Evolutionary conservation across 805 yeast species (phyloP), one percentile per base, ranked within the genome.

Genomic region (Wickerhamiella allomyrinae): DNA sequence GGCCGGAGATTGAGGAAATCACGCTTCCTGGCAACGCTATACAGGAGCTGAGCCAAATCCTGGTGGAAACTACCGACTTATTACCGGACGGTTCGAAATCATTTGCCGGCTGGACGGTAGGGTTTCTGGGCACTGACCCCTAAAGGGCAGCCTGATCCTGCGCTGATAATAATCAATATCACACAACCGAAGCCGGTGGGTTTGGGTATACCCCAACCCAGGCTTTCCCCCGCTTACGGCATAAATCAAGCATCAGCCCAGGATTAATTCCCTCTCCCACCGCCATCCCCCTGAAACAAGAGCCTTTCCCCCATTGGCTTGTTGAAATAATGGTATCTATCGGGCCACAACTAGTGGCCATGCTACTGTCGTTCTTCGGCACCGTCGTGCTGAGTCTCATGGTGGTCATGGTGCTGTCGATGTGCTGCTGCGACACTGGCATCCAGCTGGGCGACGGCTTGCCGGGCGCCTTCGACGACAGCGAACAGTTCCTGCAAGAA

Each of bases 401-500:
- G 13, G 34, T 41, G 22, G 44, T 43, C n/a, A 39, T 34, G 21
- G 29, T 40, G 3, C 48, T 43, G 33, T 13, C 44, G 17, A 27
- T 40, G 3, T 48, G 49, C 48, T 42, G 42, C 27, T 44, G 47
- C 20, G 14, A 43, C 39, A 46, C 58, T 40, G 47, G 63, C 40
- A 47, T 66, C 51, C 53, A 56, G 33, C 53, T 63, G 29, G 57
- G 60, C 27, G 60, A 64, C 47, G 69, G 68, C 11, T 57, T 63
- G 15, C 78, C 82, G 1, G 81, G 78, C 19, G 67, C 71, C 37
- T 67, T 73, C 47, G 85, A 76, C 49, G 87, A 78, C 49, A 78
- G 73, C 40, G 75, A 73, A 29, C 62, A 69, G 35, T 68, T 76
- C 33, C 66, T 73, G 33, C 79, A 74, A 51, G 80, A 78, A 52